Evolutionary conservation across 768 basidiomycete species (phyloP), one percentile per base, ranked within the genome.

Genomic region (Jaapia argillacea): DNA sequence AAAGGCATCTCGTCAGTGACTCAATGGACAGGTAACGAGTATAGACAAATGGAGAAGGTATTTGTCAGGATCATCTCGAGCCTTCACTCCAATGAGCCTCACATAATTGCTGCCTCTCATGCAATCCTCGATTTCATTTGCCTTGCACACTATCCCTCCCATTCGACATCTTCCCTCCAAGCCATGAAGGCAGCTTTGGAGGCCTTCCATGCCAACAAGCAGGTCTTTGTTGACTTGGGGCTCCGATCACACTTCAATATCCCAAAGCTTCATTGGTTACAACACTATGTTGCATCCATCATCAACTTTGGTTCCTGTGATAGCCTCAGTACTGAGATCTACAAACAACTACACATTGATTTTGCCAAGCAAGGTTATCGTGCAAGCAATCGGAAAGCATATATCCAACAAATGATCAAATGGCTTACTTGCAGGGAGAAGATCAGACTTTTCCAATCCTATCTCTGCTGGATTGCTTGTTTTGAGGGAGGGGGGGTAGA

Each of bases 21-120:
- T 5, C 68, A 72, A 43, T 68, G 65, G 66, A 70, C 69, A 0
- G 71, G 70, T 1, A 59, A 51, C 0, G 68, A 75, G 50, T 56
- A 64, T 43, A 66, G 68, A 39, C 51, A 58, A n/a, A 57, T 58
- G 48, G 51, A 54, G 47, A 48, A 54, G 26, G 45, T 58, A 0
- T 50, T 58, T 25, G 7, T 58, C 2, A 51, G 45, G 1, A 25
- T 51, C 0, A 14, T 62, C 33, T 46, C 53, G 2, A 13, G n/a
- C 1, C 42, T 52, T 6, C 58, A 54, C 2, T 49, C 53, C 2
- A 51, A 50, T 2, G 46, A 50, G n/a, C 22, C 35, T 3, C 35
- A 38, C 6, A 55, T 63, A n/a, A 26, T 54, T 13, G 45, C 42
- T 6, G 53, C 55, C 1, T 54, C 54, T 3, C 53, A 56, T 4